Evolutionary conservation across 768 basidiomycete genomes (phyloP), one percentile per base, ranked within the genome.

Genomic region (Leucosporidium scottii): DNA sequence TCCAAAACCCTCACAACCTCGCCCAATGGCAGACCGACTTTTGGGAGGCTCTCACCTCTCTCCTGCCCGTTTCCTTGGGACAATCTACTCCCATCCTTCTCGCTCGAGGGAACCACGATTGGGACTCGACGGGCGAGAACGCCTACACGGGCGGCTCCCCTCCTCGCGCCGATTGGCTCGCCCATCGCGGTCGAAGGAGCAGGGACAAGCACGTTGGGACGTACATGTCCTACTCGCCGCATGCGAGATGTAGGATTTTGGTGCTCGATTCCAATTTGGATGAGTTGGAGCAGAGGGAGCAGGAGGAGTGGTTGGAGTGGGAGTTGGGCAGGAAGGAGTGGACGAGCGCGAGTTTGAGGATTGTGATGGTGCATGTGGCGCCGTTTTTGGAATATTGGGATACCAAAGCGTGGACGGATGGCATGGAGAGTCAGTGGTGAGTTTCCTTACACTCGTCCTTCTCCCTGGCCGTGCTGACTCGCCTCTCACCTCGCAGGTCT

Each of bases 351-450:
- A 69, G 63, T 20, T 20, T 69, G 18, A 55, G 59, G 34, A 59
- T 67, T 36, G 62, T n/a, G 4, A 57, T 69, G 8, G 71, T 69
- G 27, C 71, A 73, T n/a, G 66, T 68, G 20, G 61, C 71, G 47
- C 71, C 71, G 17, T 73, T 62, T 47, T 60, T 73, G 34, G 68
- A 73, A 51, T 73, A 62, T 65, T 73, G 71, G 71, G 66, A 73
- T 36, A 10, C 17, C 0, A 21, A 50, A 23, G 71, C 71, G 36
- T 73, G 71, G 71, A 65, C 44, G 0, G 28, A 58, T 2, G 71
- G 71, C 8, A 48, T 48, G 17, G 71, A 73, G 48, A 57, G 50
- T 18, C 21, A 58, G 18, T 73, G 71, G 71, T 69, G 57, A 25
- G 68, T 55, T 51, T 1, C 12, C 17, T 25, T 51, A 13, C 4